Conservation (phyloP, 2,329 filamentous ascomycete genomes). For the Beauveria scarabaeidicola region DNA sequence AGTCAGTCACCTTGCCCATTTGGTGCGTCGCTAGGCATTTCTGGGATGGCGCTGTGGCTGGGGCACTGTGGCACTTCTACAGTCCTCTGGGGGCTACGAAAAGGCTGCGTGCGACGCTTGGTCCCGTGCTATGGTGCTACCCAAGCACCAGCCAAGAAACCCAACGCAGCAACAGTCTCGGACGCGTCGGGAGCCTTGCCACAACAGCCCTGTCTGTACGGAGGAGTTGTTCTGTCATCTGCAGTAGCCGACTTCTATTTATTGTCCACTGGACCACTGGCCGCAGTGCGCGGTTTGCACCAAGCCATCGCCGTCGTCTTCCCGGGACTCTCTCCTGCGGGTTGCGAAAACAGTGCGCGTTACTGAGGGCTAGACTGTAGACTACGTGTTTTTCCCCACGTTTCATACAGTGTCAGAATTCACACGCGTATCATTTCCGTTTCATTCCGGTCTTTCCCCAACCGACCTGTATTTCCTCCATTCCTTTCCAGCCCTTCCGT, state of each 20-base stretch:
- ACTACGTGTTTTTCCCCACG: neutral
- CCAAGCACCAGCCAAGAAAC: neutral
- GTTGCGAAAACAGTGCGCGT: neutral
- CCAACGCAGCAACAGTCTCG: constrained; percentile 6
- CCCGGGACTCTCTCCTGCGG: neutral
- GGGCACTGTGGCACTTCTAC: neutral
- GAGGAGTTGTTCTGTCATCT: neutral
- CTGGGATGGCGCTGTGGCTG: neutral
- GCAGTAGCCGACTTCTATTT: neutral
- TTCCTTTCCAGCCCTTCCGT: neutral
- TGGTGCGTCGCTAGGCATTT: neutral
- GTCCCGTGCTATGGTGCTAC: neutral
- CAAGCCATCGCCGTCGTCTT: neutral
- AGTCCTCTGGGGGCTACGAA: neutral
- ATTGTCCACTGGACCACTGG: too few relatives aligned
- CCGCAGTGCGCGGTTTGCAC: neutral
- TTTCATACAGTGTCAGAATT: neutral
- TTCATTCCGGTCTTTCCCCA: neutral
- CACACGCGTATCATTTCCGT: neutral
- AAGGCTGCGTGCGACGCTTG: neutral
- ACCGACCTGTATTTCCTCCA: neutral
- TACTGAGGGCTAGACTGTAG: neutral
- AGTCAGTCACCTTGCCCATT: constrained; percentile 6
- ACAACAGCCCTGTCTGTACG: neutral
- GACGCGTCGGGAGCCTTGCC: constrained; percentile 1